These are phyloP conservation scores for Vinca minor DNA, from an alignment of 257 asterid genomes.

Conservation along the genomic window DNA sequence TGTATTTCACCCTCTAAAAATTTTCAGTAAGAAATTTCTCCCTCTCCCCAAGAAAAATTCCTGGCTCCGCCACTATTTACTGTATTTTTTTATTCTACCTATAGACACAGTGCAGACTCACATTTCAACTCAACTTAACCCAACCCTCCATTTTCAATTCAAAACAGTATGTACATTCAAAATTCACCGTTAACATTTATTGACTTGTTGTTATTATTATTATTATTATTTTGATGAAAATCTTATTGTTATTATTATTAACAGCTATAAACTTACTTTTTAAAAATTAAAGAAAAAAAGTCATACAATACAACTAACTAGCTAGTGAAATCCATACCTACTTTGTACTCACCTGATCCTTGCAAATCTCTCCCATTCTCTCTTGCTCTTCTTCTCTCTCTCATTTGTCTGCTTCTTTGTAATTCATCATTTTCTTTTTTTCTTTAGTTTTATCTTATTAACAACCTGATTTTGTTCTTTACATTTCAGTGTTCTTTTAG, in stretches of 20 bases:
- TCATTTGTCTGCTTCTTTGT: not conserved
- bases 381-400: conserved; percentile 1
- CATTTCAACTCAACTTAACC: not conserved
- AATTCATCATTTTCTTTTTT: not conserved
- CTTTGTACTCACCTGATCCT: conserved; percentile 18
- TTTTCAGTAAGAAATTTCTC: too few species aligned
- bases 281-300: not conserved
- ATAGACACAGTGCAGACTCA: too few species aligned
- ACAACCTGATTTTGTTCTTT: conserved; percentile 6
- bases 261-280: not conserved
- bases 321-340: conserved; percentile 17
- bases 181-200: conserved; percentile 15
- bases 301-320: not conserved
- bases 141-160: conserved; percentile 17
- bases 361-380: conserved; percentile 19
- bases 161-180: not conserved
- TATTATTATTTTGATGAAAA: too few species aligned
- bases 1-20: too few species aligned
- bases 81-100: too few species aligned
- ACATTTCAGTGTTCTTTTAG: not conserved
- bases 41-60: too few species aligned
- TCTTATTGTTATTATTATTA: too few species aligned
- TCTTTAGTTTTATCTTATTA: not conserved
- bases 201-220: not conserved
- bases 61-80: too few species aligned